Percentiles rank a stretch among this genome's conserved stretches.
phyloP scores from a whole-genome alignment of 805 yeast genomes.

The Kodamaea kaohsiungensis region DNA sequence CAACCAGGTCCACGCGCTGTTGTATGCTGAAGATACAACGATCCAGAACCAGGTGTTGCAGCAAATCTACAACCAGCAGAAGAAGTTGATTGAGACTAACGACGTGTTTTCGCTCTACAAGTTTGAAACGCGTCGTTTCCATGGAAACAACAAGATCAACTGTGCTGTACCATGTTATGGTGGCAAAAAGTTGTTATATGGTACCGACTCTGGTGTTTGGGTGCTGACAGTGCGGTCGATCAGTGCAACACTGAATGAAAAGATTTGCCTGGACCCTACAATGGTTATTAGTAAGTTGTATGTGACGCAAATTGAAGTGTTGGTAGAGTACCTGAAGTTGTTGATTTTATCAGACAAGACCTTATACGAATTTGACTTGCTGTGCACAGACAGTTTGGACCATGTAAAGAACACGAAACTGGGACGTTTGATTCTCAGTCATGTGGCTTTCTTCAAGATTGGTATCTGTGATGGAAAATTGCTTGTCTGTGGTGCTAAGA shows the following conservation, averaged over 20 bases:
- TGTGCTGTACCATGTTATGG: conserved; percentile 95
- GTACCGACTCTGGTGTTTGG: conserved; percentile 90
- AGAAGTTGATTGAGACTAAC: conserved; percentile 64
- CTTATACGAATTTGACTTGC: conserved; percentile 71
- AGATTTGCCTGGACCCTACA: conserved; percentile 68
- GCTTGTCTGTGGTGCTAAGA: conserved; percentile 85
- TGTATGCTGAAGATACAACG: conserved; percentile 52
- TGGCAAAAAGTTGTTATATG: conserved; percentile 85
- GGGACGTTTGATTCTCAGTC: conserved; percentile 80
- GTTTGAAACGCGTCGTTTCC: conserved; percentile 74
- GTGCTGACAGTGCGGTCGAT: conserved; percentile 68
- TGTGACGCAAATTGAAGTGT: conserved; percentile 85
- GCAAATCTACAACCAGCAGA: conserved; percentile 78
- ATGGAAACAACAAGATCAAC: conserved; percentile 72
- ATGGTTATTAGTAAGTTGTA: conserved; percentile 72
- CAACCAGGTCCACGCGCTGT: conserved; percentile 53
- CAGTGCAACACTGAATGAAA: conserved; percentile 48
- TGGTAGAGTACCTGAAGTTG: conserved; percentile 86
- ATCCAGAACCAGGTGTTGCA: conserved; percentile 81
- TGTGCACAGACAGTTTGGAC: conserved; percentile 49
- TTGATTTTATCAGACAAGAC: conserved; percentile 81
- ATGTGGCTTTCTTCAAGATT: conserved; percentile 85
- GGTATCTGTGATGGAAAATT: conserved; percentile 91
- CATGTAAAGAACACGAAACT: conserved; percentile 55
- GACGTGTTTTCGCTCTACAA: conserved; percentile 80